Percentiles rank a stretch among this genome's conserved stretches.
phyloP scores from a whole-genome alignment of 768 basidiomycete species.

The Naganishia onofrii region DNA sequence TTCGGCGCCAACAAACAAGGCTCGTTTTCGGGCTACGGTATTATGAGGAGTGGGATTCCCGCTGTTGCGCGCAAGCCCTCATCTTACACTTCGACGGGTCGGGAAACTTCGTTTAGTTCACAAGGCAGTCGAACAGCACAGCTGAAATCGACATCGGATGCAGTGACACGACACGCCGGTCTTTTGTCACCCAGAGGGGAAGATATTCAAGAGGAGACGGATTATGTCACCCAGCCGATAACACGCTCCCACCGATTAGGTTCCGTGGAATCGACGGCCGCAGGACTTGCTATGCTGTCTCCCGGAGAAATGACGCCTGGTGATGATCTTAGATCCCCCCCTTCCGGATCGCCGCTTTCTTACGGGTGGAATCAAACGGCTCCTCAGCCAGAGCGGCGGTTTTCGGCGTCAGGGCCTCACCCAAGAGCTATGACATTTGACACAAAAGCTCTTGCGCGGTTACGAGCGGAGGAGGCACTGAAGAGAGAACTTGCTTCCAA shows the following conservation, averaged over 20 bases:
- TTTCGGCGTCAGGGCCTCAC: background rate
- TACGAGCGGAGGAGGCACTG: slow-evolving; percentile 15
- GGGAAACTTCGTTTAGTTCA: background rate
- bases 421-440: slow-evolving; percentile 14
- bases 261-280: background rate
- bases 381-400: slow-evolving; percentile 5
- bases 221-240: background rate
- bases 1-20: slow-evolving; percentile 93
- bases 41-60: slow-evolving; percentile 56
- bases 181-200: slow-evolving; percentile 7
- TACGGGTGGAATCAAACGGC: slow-evolving; percentile 15
- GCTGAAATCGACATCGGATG: background rate
- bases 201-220: slow-evolving; percentile 9
- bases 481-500: background rate
- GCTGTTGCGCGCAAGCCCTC: slow-evolving; percentile 1
- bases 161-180: background rate
- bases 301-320: slow-evolving; percentile 19
- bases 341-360: background rate
- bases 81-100: slow-evolving; percentile 14
- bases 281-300: slow-evolving; percentile 2
- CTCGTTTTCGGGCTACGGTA: slow-evolving; percentile 90
- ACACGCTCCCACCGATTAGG: background rate
- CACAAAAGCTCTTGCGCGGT: slow-evolving; percentile 12
- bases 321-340: background rate
- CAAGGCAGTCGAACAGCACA: background rate